Percentiles rank a stretch among this genome's conserved stretches.
Evolutionary conservation across 495 filamentous ascomycete species (phyloP).

Genomic region (Astrothelium subdiscretum): DNA sequence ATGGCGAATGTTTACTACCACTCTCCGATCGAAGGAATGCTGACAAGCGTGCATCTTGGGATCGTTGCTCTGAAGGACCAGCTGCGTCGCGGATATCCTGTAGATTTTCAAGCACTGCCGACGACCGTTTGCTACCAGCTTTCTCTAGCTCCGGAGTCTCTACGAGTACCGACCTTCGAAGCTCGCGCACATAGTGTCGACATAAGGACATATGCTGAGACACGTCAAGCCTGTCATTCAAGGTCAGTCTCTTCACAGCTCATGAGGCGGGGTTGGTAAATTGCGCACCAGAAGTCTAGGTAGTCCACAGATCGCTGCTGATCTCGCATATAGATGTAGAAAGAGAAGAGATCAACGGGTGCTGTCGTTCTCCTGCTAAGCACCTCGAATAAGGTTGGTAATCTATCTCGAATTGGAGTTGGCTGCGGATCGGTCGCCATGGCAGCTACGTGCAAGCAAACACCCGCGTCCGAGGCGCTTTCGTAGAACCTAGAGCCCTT

Average conservation of each 20-base stretch:
- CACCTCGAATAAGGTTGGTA: conserved; percentile 91
- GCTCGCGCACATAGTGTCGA: conserved; percentile 91
- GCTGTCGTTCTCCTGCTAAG: conserved; percentile 80
- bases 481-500: background rate
- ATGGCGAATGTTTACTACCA: conserved; percentile 48
- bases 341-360: conserved; percentile 93
- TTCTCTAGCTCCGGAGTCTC: conserved; percentile 86
- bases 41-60: conserved; percentile 75
- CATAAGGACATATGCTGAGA: conserved; percentile 97
- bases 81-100: conserved; percentile 53
- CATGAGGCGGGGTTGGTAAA: background rate
- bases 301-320: conserved; percentile 97
- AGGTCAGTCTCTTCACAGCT: background rate
- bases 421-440: background rate
- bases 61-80: conserved; percentile 47
- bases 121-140: conserved; percentile 69
- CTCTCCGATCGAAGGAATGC: conserved; percentile 68
- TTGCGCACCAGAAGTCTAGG: conserved; percentile 82
- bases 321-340: conserved; percentile 99
- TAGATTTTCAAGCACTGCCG: conserved; percentile 59
- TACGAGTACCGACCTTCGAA: conserved; percentile 84
- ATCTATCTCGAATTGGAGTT: conserved; percentile 49
- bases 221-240: conserved; percentile 79
- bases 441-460: background rate
- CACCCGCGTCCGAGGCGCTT: background rate